Evolutionary conservation across 805 yeast species (phyloP).

Genomic region (Brettanomyces anomalus): DNA sequence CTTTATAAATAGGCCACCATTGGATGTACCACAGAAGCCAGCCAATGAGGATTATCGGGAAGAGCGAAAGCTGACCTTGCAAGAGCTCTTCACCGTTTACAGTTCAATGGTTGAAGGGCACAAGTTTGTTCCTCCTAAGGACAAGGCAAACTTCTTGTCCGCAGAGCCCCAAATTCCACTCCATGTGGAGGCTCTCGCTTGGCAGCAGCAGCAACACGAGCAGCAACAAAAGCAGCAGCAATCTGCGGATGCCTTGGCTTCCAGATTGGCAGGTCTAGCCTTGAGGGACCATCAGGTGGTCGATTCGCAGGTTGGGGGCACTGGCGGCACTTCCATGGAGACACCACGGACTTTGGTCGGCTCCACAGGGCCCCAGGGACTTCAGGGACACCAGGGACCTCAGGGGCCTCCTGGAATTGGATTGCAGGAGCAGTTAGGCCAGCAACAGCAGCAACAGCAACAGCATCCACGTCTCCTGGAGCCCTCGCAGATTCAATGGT

Average conservation of each 20-base stretch:
- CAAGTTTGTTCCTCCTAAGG: conserved; percentile 13
- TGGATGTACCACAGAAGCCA: not conserved
- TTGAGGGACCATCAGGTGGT: not conserved
- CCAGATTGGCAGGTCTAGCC: not conserved
- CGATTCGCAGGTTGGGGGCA: no score
- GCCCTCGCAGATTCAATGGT: conserved; percentile 47
- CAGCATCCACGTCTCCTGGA: conserved; percentile 8
- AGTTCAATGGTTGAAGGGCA: conserved; percentile 27
- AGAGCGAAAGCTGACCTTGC: conserved; percentile 22
- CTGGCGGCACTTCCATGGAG: not conserved
- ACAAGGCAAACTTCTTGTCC: conserved; percentile 24
- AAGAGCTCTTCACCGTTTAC: conserved; percentile 48
- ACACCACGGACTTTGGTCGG: not conserved
- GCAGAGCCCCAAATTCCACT: not conserved
- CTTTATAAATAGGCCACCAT: no score
- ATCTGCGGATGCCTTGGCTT: conserved; percentile 1
- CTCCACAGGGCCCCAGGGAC: not conserved
- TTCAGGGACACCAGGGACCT: not conserved
- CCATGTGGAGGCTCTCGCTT: not conserved
- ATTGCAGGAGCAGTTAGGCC: no score
- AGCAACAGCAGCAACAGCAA: not conserved
- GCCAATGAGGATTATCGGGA: not conserved
- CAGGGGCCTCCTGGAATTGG: not conserved
- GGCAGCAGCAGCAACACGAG: not conserved
- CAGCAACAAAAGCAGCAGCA: not conserved